Evolutionary conservation across 768 basidiomycete species (phyloP).

Genomic region (Tricholoma matsutake): DNA sequence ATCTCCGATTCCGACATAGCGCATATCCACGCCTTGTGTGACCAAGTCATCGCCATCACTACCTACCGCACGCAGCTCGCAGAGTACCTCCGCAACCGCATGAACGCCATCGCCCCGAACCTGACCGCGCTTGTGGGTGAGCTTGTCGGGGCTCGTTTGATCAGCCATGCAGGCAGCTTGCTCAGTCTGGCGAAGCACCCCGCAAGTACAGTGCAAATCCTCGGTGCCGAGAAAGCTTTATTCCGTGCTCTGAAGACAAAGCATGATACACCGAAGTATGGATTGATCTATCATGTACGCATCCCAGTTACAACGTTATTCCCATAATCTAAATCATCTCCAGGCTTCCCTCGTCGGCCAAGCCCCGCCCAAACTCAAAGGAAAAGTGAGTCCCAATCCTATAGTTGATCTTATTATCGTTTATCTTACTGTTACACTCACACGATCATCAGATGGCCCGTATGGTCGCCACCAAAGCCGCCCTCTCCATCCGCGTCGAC

Average conservation of each 20-base stretch:
- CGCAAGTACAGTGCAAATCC: conserved; percentile 96
- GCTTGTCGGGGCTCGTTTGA: conserved; percentile 88
- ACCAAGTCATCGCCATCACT: conserved; percentile 97
- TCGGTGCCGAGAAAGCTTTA: conserved; percentile 97
- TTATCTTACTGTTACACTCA: background rate
- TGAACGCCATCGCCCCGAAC: conserved; percentile 98
- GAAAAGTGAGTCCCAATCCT: conserved; percentile 57
- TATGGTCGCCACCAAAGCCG: conserved; percentile 99
- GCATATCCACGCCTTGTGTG: conserved; percentile 96
- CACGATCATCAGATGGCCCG: conserved; percentile 82
- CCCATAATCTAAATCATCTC: conserved; percentile 6
- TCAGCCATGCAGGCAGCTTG: conserved; percentile 94
- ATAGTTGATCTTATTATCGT: background rate
- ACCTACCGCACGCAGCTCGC: conserved; percentile 92
- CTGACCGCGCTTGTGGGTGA: conserved; percentile 90
- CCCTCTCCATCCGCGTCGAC: conserved; percentile 96
- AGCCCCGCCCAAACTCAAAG: conserved; percentile 96
- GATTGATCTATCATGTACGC: conserved; percentile 95
- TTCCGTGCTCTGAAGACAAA: conserved; percentile 99
- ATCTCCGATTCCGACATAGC: conserved; percentile 94
- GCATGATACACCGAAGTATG: conserved; percentile 99
- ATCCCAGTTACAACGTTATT: background rate
- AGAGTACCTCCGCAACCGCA: conserved; percentile 96
- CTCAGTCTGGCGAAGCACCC: conserved; percentile 97
- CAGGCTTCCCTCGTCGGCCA: conserved; percentile 95